Evolutionary conservation across 345 rosid genomes (phyloP).

Genomic region (Citrus australasica): DNA sequence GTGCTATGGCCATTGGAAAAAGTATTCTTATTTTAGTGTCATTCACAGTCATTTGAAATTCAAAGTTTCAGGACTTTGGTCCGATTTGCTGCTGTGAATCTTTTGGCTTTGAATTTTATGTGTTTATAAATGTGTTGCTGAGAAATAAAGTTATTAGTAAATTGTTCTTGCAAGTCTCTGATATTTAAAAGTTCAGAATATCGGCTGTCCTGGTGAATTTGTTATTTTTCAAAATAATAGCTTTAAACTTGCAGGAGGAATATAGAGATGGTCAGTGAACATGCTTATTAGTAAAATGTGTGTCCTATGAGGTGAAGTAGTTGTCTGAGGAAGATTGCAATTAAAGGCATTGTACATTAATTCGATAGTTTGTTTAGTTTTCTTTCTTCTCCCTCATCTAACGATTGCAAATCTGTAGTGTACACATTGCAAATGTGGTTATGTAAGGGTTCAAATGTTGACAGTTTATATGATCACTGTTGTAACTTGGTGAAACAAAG

Average conservation of each 20-base stretch:
- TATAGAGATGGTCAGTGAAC: not conserved
- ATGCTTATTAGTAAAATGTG: not conserved
- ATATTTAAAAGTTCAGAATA: not conserved
- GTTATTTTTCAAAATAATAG: not conserved
- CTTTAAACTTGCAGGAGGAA: not conserved
- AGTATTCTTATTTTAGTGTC: slow-evolving; percentile 36
- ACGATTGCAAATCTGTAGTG: not conserved
- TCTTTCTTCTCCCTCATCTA: not conserved
- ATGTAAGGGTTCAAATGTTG: not conserved
- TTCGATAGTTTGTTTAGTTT: not conserved
- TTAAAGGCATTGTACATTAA: not conserved
- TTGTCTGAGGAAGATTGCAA: not conserved
- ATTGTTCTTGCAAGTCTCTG: not conserved
- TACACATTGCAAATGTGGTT: not conserved
- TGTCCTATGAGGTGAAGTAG: not conserved
- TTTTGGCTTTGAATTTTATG: slow-evolving; percentile 2
- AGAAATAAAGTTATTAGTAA: not conserved
- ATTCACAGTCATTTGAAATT: not conserved
- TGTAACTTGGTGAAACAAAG: not conserved
- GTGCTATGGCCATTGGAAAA: slow-evolving; percentile 75
- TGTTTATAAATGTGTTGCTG: not conserved
- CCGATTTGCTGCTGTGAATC: not conserved
- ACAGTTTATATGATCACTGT: not conserved
- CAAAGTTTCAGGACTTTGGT: not conserved
- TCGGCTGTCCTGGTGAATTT: not conserved